Conservation (phyloP, 441 rosid species). For the Arabidopsis hybrid region DNA sequence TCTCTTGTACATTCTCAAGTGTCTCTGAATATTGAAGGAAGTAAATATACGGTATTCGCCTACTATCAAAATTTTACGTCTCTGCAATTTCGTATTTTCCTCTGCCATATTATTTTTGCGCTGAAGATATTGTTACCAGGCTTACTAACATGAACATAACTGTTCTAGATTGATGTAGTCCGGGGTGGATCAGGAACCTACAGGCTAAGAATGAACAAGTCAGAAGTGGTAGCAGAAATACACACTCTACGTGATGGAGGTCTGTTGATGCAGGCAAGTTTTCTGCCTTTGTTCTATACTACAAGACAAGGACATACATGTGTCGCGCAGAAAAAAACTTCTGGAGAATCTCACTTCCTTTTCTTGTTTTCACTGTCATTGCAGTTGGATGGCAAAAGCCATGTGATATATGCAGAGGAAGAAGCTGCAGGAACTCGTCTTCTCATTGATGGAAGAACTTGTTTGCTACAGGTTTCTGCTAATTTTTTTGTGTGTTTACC, state of each 20-base stretch:
- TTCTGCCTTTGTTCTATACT: conserved; percentile 28
- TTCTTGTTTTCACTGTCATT: conserved; percentile 32
- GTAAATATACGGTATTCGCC: conserved; percentile 85
- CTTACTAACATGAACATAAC: conserved; percentile 41
- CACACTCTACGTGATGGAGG: conserved; percentile 99
- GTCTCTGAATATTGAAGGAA: conserved; percentile 99
- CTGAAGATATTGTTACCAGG: conserved; percentile 27
- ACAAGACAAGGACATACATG: conserved; percentile 21
- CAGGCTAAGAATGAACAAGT: conserved; percentile 84
- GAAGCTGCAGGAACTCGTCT: conserved; percentile 99
- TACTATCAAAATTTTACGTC: conserved; percentile 31
- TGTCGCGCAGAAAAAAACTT: neutral
- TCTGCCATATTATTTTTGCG: conserved; percentile 30
- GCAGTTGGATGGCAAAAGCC: conserved; percentile 99
- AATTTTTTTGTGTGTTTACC: conserved; percentile 18
- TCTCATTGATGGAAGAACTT: conserved; percentile 99
- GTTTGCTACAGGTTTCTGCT: conserved; percentile 83
- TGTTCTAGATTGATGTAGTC: conserved; percentile 85
- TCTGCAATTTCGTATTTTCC: conserved; percentile 19
- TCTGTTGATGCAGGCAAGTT: conserved; percentile 97
- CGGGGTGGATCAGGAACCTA: conserved; percentile 99
- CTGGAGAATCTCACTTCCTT: conserved; percentile 23
- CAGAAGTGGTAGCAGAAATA: conserved; percentile 97
- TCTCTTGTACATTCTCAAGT: conserved; percentile 98
- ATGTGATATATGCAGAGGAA: conserved; percentile 99